Evolutionary conservation across 169 alveolate species (phyloP).

Genomic region (Prorocentrum cordatum): DNA sequence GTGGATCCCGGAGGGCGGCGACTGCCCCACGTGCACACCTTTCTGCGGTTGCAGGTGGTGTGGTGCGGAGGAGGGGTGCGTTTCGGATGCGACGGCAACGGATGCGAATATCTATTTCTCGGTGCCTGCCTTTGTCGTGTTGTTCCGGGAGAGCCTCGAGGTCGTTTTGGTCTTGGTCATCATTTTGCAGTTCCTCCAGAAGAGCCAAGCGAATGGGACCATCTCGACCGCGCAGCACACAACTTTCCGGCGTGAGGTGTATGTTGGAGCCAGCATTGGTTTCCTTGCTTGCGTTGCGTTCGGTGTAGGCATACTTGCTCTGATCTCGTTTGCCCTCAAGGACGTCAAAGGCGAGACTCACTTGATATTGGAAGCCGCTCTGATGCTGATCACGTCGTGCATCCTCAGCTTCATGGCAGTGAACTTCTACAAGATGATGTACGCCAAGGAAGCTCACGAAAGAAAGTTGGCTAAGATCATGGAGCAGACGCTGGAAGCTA

Average conservation of each 20-base stretch:
- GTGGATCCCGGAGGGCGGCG: too few relatives aligned
- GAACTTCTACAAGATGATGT: constrained; percentile 46
- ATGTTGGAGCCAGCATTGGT: too few relatives aligned
- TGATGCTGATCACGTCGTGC: constrained; percentile 9
- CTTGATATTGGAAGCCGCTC: constrained; percentile 14
- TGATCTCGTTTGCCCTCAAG: too few relatives aligned
- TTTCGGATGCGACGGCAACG: too few relatives aligned
- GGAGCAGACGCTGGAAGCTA: constrained; percentile 12
- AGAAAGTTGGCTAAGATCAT: constrained; percentile 10
- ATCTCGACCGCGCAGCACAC: too few relatives aligned
- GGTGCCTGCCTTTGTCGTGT: constrained; percentile 49
- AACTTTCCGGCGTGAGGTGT: too few relatives aligned
- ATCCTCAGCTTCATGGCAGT: constrained; percentile 23
- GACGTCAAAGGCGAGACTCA: constrained; percentile 26
- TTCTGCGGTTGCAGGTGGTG: too few relatives aligned
- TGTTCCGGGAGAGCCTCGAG: constrained; percentile 51
- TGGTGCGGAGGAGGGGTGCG: too few relatives aligned
- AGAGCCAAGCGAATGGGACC: too few relatives aligned
- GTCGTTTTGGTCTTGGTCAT: constrained; percentile 45
- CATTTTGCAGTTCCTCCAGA: constrained; percentile 32
- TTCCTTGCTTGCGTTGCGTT: too few relatives aligned
- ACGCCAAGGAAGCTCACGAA: constrained; percentile 40
- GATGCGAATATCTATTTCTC: constrained; percentile 42
- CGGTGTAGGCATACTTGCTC: too few relatives aligned
- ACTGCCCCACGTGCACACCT: too few relatives aligned